These are phyloP conservation scores for Eleusine coracana DNA, from an alignment of 176 grass and related monocot genomes.

Conservation along the genomic window DNA sequence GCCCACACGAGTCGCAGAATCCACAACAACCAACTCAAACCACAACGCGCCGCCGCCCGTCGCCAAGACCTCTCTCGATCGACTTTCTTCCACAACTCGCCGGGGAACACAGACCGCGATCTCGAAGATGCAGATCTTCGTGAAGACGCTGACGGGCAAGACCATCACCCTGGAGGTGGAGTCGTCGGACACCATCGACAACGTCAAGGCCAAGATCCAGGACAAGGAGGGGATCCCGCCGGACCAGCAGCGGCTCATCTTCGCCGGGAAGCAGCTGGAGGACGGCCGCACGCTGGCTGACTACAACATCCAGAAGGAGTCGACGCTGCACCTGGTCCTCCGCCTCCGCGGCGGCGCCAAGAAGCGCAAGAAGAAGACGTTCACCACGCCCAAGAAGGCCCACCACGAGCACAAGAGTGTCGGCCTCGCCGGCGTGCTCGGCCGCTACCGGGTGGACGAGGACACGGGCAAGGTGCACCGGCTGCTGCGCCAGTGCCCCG, in stretches of 20 bases:
- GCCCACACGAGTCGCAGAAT: not conserved
- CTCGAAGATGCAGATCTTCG: conserved; percentile 57
- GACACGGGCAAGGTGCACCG: conserved; percentile 40
- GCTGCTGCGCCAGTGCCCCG: conserved; percentile 33
- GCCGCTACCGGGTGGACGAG: conserved; percentile 48
- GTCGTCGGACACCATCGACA: conserved; percentile 30
- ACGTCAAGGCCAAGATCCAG: conserved; percentile 72
- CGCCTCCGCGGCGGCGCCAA: conserved; percentile 55
- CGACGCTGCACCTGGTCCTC: conserved; percentile 60
- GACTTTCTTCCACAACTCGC: not conserved
- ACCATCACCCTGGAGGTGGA: conserved; percentile 83
- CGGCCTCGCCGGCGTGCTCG: conserved; percentile 42
- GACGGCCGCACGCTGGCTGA: conserved; percentile 51
- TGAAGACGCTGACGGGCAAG: conserved; percentile 79
- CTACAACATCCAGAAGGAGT: conserved; percentile 63
- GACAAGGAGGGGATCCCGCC: conserved; percentile 74
- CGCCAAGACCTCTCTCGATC: not conserved
- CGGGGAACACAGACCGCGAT: too few species aligned
- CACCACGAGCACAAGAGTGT: conserved; percentile 42
- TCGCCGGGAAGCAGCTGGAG: conserved; percentile 65
- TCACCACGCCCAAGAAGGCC: conserved; percentile 49
- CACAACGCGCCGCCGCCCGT: not conserved
- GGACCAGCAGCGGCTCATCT: conserved; percentile 80
- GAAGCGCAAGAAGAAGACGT: conserved; percentile 64
- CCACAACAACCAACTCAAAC: not conserved